These are phyloP conservation scores for Cadophora malorum DNA, from an alignment of 2,329 filamentous ascomycete genomes.

Conservation along the genomic window DNA sequence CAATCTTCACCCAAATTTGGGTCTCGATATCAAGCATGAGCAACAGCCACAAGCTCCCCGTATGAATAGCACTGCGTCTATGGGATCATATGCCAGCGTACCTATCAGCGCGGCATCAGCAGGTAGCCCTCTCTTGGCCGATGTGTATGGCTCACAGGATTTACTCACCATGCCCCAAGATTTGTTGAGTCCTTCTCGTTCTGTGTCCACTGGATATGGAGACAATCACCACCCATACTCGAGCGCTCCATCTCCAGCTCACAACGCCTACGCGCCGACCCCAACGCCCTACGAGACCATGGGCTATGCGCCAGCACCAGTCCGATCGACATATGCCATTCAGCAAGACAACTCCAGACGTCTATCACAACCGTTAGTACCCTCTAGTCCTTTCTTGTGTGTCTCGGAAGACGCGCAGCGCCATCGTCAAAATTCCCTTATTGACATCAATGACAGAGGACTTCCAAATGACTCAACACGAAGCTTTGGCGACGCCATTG, in stretches of 20 bases:
- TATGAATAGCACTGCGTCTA: constrained; percentile 61
- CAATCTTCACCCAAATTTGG: constrained; percentile 57
- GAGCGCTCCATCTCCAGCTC: constrained; percentile 61
- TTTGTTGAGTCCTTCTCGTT: constrained; percentile 67
- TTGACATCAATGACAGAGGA: constrained; percentile 68
- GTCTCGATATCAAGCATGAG: constrained; percentile 59
- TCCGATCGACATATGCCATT: constrained; percentile 64
- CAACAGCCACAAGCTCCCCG: constrained; percentile 60
- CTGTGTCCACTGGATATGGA: constrained; percentile 70
- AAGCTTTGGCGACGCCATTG: constrained; percentile 86
- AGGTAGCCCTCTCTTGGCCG: constrained; percentile 67
- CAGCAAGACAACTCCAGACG: constrained; percentile 64
- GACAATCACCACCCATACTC: constrained; percentile 67
- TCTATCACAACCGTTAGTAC: constrained; percentile 84
- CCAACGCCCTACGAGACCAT: constrained; percentile 77
- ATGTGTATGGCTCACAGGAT: constrained; percentile 66
- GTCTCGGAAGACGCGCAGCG: constrained; percentile 37
- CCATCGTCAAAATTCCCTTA: constrained; percentile 64
- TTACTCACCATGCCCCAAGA: constrained; percentile 79
- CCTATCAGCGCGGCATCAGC: constrained; percentile 77
- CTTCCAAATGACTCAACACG: constrained; percentile 64
- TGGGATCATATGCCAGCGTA: constrained; percentile 76
- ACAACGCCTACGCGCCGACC: constrained; percentile 41
- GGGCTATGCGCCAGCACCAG: constrained; percentile 73
- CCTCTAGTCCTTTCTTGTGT: constrained; percentile 56